Base-by-base conservation (phyloP, 805 yeast species). In the Teunomyces tritomae region DNA sequence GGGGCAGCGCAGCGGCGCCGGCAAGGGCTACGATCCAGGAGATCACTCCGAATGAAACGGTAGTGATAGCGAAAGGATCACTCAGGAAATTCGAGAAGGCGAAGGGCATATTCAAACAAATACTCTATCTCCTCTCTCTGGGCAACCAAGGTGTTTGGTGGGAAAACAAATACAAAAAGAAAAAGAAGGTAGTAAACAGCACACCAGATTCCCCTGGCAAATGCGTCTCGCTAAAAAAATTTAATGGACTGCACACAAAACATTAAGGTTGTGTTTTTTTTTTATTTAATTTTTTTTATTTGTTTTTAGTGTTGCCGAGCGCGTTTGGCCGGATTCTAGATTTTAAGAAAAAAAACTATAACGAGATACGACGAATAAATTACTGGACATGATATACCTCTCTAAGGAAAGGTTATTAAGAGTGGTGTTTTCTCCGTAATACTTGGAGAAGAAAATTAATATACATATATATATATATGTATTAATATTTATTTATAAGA, bases 11-110 rank as follows among this genome's bases (percentile, higher is more conserved):
- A 14, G 87, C 82, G 11, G 96, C 87, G 1, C 97, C 97, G 1
- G 86, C 95, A 46, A 94, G 76, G 8, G 96, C 88, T 44, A 94
- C 80, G 49, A 89, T 73, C 98, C 98, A 92, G 11, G 96, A 81
- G 24, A 89, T 74, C 41, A 70, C 48, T 14, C 90, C 85, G 45
- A 91, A 80, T 1, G 90, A 81, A 33, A 87, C 73, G 5, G 97
- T 85, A 13, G 94, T 78, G 30, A 90, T 74, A 43, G 96, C 96
- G 64, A 91, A 91, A 2, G 97, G 96, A 64, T 91, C 96, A 28
- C 89, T 83, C 17, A 83, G 63, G 50, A 88, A 71, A 56, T 84
- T 83, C 17, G 81, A 74, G 37, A 72, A 40, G 30, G 57, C 59
- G 49, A 70, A 61, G 16, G 69, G 66, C 78, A 73, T 72, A 30